Percentiles rank a stretch among this genome's conserved stretches.
Evolutionary conservation across 192 early-diverging fungal genomes (phyloP).

Genomic region (Gigaspora rosea): DNA sequence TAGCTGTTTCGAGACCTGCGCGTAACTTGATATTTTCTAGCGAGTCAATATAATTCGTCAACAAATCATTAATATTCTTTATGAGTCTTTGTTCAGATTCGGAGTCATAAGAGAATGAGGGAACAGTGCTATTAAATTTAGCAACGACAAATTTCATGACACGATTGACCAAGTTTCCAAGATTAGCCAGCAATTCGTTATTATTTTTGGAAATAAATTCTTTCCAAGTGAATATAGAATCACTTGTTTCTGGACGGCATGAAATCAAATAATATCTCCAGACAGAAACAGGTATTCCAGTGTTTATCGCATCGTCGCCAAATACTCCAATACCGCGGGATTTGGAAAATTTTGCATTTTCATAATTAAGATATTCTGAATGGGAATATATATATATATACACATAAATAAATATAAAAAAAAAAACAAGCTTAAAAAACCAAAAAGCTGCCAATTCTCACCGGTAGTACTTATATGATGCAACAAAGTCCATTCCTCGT

Average conservation of each 20-base stretch:
- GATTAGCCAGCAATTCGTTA: constrained; percentile 89
- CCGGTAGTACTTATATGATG: constrained; percentile 91
- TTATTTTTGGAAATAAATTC: constrained; percentile 95
- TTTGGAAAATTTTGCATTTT: constrained; percentile 96
- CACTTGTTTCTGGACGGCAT: constrained; percentile 89
- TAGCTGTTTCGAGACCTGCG: constrained; percentile 76
- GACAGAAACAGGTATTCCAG: constrained; percentile 86
- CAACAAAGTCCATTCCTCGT: constrained; percentile 88
- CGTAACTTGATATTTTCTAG: constrained; percentile 87
- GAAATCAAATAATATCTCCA: constrained; percentile 97
- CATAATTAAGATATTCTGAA: constrained; percentile 95
- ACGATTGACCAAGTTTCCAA: constrained; percentile 98
- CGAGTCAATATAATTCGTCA: constrained; percentile 74
- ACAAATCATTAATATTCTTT: constrained; percentile 77
- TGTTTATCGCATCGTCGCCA: constrained; percentile 91
- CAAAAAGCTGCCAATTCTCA: constrained; percentile 35
- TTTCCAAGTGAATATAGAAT: constrained; percentile 91
- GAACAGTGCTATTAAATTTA: constrained; percentile 90
- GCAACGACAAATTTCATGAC: constrained; percentile 88
- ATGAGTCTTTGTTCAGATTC: constrained; percentile 71
- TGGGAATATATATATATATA: constrained; percentile 4
- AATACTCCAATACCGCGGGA: constrained; percentile 95
- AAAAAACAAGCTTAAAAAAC: constrained; percentile 8
- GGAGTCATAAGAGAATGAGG: constrained; percentile 53
- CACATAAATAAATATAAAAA: neutral